Evolutionary conservation across 2,329 filamentous ascomycete species (phyloP).

Genomic region (Didymella exigua): DNA sequence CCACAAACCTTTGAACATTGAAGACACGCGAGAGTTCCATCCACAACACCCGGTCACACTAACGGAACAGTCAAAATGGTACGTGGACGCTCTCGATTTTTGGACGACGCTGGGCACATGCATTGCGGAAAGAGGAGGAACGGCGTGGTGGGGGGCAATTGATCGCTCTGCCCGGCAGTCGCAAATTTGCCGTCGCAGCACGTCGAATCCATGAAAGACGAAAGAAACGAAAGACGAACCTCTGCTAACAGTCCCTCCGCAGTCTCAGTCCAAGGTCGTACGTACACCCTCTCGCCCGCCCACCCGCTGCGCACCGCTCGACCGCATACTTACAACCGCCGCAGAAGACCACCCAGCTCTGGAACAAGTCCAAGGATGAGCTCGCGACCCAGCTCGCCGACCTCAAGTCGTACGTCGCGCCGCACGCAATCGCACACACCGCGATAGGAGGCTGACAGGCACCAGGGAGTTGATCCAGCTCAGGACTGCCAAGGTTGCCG

Average conservation of each 20-base stretch:
- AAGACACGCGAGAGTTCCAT: conserved; percentile 48
- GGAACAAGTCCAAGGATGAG: conserved; percentile 99
- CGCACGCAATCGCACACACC: conserved; percentile 10
- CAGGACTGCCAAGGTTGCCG: conserved; percentile 96
- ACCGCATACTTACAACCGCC: conserved; percentile 42
- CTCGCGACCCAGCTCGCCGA: conserved; percentile 71
- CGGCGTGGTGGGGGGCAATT: conserved; percentile 14
- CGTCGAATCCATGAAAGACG: conserved; percentile 1
- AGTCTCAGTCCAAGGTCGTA: conserved; percentile 63
- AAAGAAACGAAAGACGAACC: conserved; percentile 1
- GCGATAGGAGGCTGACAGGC: conserved; percentile 38
- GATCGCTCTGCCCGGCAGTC: conserved; percentile 26
- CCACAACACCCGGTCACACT: conserved; percentile 44
- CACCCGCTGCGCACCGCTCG: conserved; percentile 34
- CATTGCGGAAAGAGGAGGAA: conserved; percentile 19
- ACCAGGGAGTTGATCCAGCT: conserved; percentile 83
- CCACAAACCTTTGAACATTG: conserved; percentile 25
- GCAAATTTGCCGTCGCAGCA: conserved; percentile 25
- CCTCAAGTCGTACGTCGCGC: conserved; percentile 45
- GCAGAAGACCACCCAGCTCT: conserved; percentile 87
- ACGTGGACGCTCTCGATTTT: conserved; percentile 34
- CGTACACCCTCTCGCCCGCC: conserved; percentile 30
- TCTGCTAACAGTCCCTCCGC: conserved; percentile 10
- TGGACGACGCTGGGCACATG: conserved; percentile 8
- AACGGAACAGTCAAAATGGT: conserved; percentile 48